phyloP scores from a whole-genome alignment of 2,329 filamentous ascomycete species.

The Hyphodiscus sp. region DNA sequence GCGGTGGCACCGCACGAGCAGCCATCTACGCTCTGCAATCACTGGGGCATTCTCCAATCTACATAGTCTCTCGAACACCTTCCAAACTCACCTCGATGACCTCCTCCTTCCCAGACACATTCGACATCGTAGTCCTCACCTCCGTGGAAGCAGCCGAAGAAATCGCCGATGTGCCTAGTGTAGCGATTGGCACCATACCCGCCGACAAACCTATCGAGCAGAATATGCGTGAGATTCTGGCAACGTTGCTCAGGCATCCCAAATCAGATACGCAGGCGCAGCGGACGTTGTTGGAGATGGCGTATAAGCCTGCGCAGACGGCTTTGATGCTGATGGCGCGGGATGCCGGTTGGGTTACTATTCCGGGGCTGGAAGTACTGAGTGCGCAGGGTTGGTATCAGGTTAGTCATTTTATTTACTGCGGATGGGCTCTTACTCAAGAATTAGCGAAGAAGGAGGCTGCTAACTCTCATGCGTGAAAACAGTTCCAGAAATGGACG shows the following conservation, averaged over 20 bases:
- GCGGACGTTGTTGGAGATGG: conserved; percentile 83
- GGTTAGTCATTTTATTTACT: conserved; percentile 41
- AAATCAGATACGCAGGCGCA: conserved; percentile 28
- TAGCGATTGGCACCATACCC: conserved; percentile 86
- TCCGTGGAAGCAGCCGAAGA: conserved; percentile 42
- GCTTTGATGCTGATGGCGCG: conserved; percentile 78
- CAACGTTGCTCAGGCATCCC: conserved; percentile 40
- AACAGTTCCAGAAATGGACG: conserved; percentile 76
- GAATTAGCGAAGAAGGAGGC: conserved; percentile 10
- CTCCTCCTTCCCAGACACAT: conserved; percentile 65
- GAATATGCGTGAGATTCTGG: conserved; percentile 59
- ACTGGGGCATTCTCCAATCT: conserved; percentile 80
- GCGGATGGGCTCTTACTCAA: background rate
- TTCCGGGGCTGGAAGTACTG: conserved; percentile 83
- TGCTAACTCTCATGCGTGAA: background rate
- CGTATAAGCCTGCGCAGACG: conserved; percentile 83
- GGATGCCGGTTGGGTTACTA: conserved; percentile 71
- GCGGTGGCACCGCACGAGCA: conserved; percentile 85
- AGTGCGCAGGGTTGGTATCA: conserved; percentile 87
- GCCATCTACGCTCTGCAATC: conserved; percentile 82
- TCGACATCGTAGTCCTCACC: conserved; percentile 61
- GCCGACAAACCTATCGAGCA: conserved; percentile 78
- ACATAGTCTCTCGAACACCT: conserved; percentile 72
- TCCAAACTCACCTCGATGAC: conserved; percentile 62
- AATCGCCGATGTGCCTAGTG: conserved; percentile 50